Evolutionary conservation across 1,284 basidiomycete species (phyloP).

Genomic region (Golubevia pallescens): DNA sequence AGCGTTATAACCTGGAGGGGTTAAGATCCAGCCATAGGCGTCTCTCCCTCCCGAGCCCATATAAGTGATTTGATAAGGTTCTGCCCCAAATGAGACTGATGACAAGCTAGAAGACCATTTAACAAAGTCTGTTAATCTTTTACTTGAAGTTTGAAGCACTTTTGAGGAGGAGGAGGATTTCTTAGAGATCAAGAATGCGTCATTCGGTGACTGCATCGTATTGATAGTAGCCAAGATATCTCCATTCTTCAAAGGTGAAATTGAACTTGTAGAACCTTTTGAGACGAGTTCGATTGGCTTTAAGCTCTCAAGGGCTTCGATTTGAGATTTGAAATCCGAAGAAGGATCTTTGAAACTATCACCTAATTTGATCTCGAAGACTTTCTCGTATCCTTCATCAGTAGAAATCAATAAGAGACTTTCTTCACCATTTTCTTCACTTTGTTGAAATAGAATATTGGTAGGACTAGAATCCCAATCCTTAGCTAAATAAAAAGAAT

Average conservation of each 20-base stretch:
- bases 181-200: conserved; percentile 14
- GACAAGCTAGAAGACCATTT: conserved; percentile 9
- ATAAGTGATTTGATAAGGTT: conserved; percentile 27
- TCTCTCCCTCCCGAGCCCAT: conserved; percentile 16
- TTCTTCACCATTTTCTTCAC: too few relatives aligned
- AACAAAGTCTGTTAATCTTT: conserved; percentile 14
- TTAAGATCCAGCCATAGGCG: conserved; percentile 29
- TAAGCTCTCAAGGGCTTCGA: too few relatives aligned
- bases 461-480: conserved; percentile 32
- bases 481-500: conserved; percentile 4
- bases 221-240: conserved; percentile 12
- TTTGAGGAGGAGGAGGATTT: too few relatives aligned
- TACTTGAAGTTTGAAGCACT: background rate
- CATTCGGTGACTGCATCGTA: conserved; percentile 16
- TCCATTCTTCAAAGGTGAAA: conserved; percentile 11
- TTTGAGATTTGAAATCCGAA: too few relatives aligned
- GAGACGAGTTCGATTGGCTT: conserved; percentile 9
- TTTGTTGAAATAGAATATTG: too few relatives aligned
- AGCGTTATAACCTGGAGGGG: conserved; percentile 24
- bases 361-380: conserved; percentile 16
- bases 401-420: too few relatives aligned
- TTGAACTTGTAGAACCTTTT: conserved; percentile 7
- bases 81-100: conserved; percentile 23
- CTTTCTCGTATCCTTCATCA: conserved; percentile 22
- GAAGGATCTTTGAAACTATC: background rate